phyloP scores from a whole-genome alignment of 805 yeast genomes.

The Metschnikowia gelsemii region DNA sequence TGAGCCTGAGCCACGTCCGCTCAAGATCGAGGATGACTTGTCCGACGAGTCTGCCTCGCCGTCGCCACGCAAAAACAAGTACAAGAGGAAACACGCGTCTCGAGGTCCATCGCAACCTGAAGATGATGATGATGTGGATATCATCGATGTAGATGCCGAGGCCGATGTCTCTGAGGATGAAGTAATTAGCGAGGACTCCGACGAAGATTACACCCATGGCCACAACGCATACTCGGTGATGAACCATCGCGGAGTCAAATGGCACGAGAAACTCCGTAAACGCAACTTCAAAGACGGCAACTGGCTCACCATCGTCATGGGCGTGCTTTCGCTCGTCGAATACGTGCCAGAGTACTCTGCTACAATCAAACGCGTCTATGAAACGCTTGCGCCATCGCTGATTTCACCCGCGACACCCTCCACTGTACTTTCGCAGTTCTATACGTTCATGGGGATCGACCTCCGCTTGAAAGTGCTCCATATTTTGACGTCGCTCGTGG shows the following conservation, averaged over 20 bases:
- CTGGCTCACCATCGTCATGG: slow-evolving; percentile 79
- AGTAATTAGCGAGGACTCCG: slow-evolving; percentile 23
- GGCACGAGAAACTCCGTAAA: slow-evolving; percentile 76
- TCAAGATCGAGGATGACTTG: slow-evolving; percentile 23
- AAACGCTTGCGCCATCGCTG: slow-evolving; percentile 54
- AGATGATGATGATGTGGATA: slow-evolving; percentile 5
- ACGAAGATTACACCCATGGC: slow-evolving; percentile 12
- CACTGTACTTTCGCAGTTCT: slow-evolving; percentile 55
- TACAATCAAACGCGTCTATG: slow-evolving; percentile 51
- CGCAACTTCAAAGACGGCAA: slow-evolving; percentile 79
- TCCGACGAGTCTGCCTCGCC: slow-evolving; percentile 11
- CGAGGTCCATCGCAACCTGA: neutral
- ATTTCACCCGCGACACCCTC: slow-evolving; percentile 48
- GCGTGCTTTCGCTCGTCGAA: slow-evolving; percentile 62
- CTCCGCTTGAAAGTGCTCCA: slow-evolving; percentile 58
- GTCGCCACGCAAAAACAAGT: slow-evolving; percentile 4
- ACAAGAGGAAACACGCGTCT: too few relatives aligned
- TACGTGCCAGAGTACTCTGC: slow-evolving; percentile 54
- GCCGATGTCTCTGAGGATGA: slow-evolving; percentile 20
- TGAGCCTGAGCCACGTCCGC: slow-evolving; percentile 22
- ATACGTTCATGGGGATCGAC: slow-evolving; percentile 47
- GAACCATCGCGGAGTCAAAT: slow-evolving; percentile 58
- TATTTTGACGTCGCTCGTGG: slow-evolving; percentile 62
- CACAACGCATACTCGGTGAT: slow-evolving; percentile 50
- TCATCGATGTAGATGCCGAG: slow-evolving; percentile 24